Conservation (phyloP, 106 monocot species). For the Acanthochlamys bracteata region DNA sequence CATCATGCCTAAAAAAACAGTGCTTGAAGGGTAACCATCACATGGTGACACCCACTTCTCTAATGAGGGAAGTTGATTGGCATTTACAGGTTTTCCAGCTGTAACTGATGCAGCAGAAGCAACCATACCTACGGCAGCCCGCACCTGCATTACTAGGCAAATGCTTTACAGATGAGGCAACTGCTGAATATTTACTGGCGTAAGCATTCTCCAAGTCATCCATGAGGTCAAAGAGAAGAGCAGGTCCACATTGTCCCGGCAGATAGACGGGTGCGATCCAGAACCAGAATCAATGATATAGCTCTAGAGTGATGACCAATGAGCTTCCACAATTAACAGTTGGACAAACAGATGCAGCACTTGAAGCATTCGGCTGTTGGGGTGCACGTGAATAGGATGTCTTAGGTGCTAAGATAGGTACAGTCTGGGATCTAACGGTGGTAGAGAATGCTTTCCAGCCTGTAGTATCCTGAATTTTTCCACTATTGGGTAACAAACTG, state of each 20-base stretch:
- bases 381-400: conserved; percentile 18
- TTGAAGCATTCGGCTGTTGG: conserved; percentile 17
- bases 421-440: conserved; percentile 40
- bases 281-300: conserved; percentile 49
- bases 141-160: conserved; percentile 39
- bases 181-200: conserved; percentile 15
- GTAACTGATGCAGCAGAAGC: conserved; percentile 77
- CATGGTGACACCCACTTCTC: conserved; percentile 62
- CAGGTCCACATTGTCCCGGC: conserved; percentile 65
- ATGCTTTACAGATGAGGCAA: conserved; percentile 21
- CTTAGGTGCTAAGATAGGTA: conserved; percentile 20
- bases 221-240: conserved; percentile 73
- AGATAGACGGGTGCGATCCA: conserved; percentile 29
- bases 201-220: conserved; percentile 42
- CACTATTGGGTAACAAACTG: conserved; percentile 58
- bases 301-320: conserved; percentile 36
- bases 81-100: conserved; percentile 44
- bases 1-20: conserved; percentile 30
- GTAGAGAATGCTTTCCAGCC: conserved; percentile 71
- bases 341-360: conserved; percentile 32
- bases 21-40: conserved; percentile 33
- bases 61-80: conserved; percentile 62
- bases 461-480: conserved; percentile 81
- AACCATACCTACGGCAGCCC: conserved; percentile 76
- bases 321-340: conserved; percentile 28